Percentiles rank a stretch among this genome's conserved stretches.
Conservation (phyloP, 768 basidiomycete species). For the Serendipita vermifera region DNA sequence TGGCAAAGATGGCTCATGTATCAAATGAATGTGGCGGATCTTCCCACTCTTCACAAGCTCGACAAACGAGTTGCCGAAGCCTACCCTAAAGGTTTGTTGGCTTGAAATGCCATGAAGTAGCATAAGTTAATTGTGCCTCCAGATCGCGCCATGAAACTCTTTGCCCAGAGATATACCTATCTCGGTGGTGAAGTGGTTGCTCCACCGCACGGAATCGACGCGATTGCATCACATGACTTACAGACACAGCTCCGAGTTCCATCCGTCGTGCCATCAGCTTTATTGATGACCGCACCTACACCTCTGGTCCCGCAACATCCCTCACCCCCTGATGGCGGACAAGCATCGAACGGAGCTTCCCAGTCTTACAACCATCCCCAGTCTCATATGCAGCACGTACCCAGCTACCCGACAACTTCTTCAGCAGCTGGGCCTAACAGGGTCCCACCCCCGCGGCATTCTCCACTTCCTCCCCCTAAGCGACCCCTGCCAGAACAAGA, state of each 20-base stretch:
- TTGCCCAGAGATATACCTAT: conserved; percentile 77
- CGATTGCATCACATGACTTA: conserved; percentile 12
- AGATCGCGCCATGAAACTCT: conserved; percentile 86
- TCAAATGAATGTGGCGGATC: conserved; percentile 90
- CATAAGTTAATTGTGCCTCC: background rate
- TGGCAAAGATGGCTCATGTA: conserved; percentile 97
- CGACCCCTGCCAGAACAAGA: conserved; percentile 13
- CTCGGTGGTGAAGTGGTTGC: conserved; percentile 81
- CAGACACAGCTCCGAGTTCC: conserved; percentile 10
- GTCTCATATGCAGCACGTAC: conserved; percentile 15
- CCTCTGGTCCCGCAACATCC: conserved; percentile 1
- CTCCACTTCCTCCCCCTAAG: conserved; percentile 13
- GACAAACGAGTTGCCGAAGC: conserved; percentile 81
- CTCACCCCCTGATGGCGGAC: background rate
- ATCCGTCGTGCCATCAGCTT: conserved; percentile 11
- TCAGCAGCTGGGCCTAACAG: conserved; percentile 12
- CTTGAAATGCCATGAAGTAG: background rate
- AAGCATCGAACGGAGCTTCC: background rate
- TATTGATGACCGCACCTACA: conserved; percentile 20
- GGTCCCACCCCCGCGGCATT: conserved; percentile 12
- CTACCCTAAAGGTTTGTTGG: conserved; percentile 61
- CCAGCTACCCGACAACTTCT: conserved; percentile 11
- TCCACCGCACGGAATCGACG: conserved; percentile 28
- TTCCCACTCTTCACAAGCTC: conserved; percentile 75
- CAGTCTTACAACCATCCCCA: conserved; percentile 10